Percentiles rank a stretch among this genome's conserved stretches.
These are phyloP conservation scores for Candida maris DNA, from an alignment of 805 yeast genomes.

Conservation along the genomic window DNA sequence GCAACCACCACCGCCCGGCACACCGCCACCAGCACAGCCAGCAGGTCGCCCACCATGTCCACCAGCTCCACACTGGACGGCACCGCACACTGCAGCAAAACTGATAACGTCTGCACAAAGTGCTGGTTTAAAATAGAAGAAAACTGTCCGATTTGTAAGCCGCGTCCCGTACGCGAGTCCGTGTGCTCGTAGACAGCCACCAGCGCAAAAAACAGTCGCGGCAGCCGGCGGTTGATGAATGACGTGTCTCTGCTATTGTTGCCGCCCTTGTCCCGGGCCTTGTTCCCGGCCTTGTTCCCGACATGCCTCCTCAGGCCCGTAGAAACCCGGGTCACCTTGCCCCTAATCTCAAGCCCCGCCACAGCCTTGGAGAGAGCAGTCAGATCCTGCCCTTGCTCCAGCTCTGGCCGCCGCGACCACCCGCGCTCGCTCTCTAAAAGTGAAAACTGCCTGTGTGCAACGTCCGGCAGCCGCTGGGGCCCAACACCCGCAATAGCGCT, in stretches of 20 bases:
- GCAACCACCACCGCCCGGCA: conserved; percentile 5
- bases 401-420: conserved; percentile 6
- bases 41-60: conserved; percentile 56
- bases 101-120: conserved; percentile 52
- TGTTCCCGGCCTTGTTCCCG: conserved; percentile 11
- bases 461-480: conserved; percentile 41
- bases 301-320: conserved; percentile 23
- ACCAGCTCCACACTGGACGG: conserved; percentile 48
- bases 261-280: no score
- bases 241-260: conserved; percentile 22
- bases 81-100: conserved; percentile 55
- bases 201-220: conserved; percentile 52
- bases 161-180: conserved; percentile 36
- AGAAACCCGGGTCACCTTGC: conserved; percentile 43
- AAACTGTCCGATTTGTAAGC: conserved; percentile 48
- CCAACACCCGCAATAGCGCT: conserved; percentile 29
- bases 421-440: conserved; percentile 3
- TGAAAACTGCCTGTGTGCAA: conserved; percentile 42
- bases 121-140: conserved; percentile 55
- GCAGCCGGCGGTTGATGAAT: conserved; percentile 37
- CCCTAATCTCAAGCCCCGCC: conserved; percentile 29
- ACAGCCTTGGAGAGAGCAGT: conserved; percentile 2
- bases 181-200: conserved; percentile 42
- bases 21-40: conserved; percentile 30
- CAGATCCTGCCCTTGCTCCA: conserved; percentile 1